phyloP scores from a whole-genome alignment of 139 green algal species.

The Nannochloris sp. region DNA sequence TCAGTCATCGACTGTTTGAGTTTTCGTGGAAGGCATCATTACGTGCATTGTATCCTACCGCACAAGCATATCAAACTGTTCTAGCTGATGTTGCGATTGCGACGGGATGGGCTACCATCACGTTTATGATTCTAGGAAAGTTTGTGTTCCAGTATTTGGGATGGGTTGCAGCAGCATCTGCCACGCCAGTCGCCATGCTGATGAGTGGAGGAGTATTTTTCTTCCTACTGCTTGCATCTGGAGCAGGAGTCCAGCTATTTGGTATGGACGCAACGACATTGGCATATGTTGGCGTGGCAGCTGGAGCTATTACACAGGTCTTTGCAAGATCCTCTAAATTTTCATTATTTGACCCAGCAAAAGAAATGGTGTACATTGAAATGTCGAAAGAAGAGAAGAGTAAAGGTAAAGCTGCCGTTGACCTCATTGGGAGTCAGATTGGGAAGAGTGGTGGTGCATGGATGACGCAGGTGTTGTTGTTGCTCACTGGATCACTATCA shows the following conservation, averaged over 20 bases:
- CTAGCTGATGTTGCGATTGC: conserved; percentile 73
- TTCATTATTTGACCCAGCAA: conserved; percentile 69
- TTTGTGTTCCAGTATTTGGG: conserved; percentile 69
- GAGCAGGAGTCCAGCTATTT: conserved; percentile 8
- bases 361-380: conserved; percentile 86
- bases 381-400: conserved; percentile 65
- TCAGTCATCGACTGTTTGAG: conserved; percentile 75
- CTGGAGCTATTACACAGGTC: conserved; percentile 63
- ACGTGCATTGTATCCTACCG: conserved; percentile 57
- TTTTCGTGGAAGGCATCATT: conserved; percentile 84
- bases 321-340: conserved; percentile 69
- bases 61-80: conserved; percentile 54
- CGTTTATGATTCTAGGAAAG: conserved; percentile 65
- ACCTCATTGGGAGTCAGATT: conserved; percentile 72
- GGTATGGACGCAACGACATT: conserved; percentile 29
- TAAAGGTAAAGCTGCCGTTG: conserved; percentile 79
- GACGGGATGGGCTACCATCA: conserved; percentile 62
- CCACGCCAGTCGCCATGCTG: conserved; percentile 58
- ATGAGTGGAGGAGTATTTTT: conserved; percentile 57
- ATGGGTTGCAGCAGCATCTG: conserved; percentile 51
- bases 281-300: conserved; percentile 40
- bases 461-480: conserved; percentile 51
- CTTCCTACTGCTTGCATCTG: conserved; percentile 34
- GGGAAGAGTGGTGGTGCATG: conserved; percentile 59
- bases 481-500: conserved; percentile 42